A percentile compares a stretch with the other conserved stretches of the same genome.
Evolutionary conservation across 192 early-diverging fungal species (phyloP).

Genomic region (Helicostylum pulchrum): DNA sequence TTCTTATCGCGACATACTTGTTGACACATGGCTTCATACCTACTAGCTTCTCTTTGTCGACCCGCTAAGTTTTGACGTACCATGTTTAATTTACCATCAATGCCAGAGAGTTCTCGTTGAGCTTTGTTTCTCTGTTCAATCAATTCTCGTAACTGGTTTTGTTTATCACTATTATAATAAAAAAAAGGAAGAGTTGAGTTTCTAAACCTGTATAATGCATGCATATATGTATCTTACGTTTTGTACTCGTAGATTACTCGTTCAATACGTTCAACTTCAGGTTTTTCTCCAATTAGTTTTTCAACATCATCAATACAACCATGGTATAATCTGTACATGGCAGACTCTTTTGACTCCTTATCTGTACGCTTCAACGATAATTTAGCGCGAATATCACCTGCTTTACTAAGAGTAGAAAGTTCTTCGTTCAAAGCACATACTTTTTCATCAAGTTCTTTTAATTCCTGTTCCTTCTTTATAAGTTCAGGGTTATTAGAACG

Average conservation of each 20-base stretch:
- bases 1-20: slow-evolving; percentile 12
- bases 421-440: slow-evolving; percentile 47
- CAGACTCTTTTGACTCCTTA: slow-evolving; percentile 40
- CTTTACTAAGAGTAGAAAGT: slow-evolving; percentile 55
- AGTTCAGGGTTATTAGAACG: slow-evolving; percentile 5
- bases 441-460: slow-evolving; percentile 35
- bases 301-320: slow-evolving; percentile 17
- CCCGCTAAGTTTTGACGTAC: not conserved
- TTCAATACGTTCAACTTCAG: slow-evolving; percentile 9
- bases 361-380: slow-evolving; percentile 45
- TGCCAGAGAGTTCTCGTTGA: not conserved
- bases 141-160: not conserved
- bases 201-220: not conserved
- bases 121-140: not conserved
- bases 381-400: slow-evolving; percentile 60
- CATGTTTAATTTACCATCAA: slow-evolving; percentile 10
- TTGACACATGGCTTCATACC: not conserved
- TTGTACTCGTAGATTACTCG: not conserved
- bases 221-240: not conserved
- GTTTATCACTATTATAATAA: not conserved
- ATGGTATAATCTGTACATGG: not conserved
- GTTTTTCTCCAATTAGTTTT: slow-evolving; percentile 1
- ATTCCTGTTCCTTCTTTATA: slow-evolving; percentile 1
- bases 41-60: not conserved
- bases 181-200: not conserved